A percentile compares a stretch with the other conserved stretches of the same genome.
These are phyloP conservation scores for Lasiodiplodia citricola DNA, from an alignment of 2,329 filamentous ascomycete genomes.

Conservation along the genomic window DNA sequence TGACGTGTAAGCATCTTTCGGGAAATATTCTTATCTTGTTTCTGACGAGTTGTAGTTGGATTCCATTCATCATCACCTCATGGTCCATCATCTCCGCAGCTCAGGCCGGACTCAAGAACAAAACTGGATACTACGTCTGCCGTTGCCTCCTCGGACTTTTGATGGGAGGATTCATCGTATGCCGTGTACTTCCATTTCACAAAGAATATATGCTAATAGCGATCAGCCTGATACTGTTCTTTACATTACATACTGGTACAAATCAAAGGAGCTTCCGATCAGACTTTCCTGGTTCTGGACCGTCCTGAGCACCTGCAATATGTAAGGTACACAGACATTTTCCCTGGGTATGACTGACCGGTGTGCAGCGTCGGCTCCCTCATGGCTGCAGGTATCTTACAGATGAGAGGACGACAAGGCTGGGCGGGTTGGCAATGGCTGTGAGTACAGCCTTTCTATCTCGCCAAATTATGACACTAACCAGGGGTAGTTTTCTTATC, in stretches of 20 bases:
- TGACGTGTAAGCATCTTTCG: neutral
- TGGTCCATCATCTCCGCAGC: conserved; percentile 28
- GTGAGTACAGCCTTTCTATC: conserved; percentile 38
- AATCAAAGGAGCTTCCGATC: conserved; percentile 65
- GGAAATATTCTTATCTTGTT: neutral
- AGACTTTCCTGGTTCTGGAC: conserved; percentile 69
- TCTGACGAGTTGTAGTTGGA: neutral
- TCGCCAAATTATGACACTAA: neutral
- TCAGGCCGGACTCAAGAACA: conserved; percentile 27
- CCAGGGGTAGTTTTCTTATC: neutral
- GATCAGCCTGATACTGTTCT: conserved; percentile 56
- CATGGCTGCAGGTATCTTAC: conserved; percentile 52
- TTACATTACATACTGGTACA: conserved; percentile 72
- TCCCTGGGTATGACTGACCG: conserved; percentile 37
- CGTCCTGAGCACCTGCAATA: conserved; percentile 46
- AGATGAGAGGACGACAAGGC: conserved; percentile 49
- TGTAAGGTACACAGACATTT: neutral
- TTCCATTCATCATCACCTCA: conserved; percentile 25
- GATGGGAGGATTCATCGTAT: conserved; percentile 60
- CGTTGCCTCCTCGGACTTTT: conserved; percentile 55
- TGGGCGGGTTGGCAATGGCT: conserved; percentile 57
- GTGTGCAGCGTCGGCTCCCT: conserved; percentile 53
- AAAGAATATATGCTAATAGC: neutral
- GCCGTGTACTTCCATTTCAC: neutral
- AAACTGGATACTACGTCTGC: conserved; percentile 26